Evolutionary conservation across 441 rosid species (phyloP), one percentile per base, ranked within the genome.

Genomic region (Brassica hybrid): DNA sequence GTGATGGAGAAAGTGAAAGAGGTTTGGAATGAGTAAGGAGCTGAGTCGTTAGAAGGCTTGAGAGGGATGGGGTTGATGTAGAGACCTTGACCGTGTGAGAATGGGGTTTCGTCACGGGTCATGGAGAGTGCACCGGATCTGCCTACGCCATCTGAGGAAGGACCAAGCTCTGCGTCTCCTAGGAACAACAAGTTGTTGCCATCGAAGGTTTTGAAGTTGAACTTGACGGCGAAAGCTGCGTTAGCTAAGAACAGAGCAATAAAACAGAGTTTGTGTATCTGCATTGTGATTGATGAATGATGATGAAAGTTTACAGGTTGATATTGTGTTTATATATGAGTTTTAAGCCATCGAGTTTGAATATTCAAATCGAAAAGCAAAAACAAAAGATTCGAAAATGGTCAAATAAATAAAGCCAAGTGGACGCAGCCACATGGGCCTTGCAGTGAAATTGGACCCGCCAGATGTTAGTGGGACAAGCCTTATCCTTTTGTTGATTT

Each of bases 1-100:
- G 76, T 66, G 70, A 79, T 81, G 38, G 78, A 81, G 77, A 84
- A 84, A 32, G 82, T 81, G 65, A 81, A 84, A 38, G 84, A 76
- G 16, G 83, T 79, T 54, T 61, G 13, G 17, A 83, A 84, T 5
- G 83, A 75, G 34, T 64, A 71, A 50, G 77, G 12, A 9, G 83
- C 34, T 8, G 83, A 82, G 10, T 65, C 74, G 14, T 69, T 67
- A 0, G 81, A 48, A 3, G 74, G 43, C 7, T 74, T 85, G 45
- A 68, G 62, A 5, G 75, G 78, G 71, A 85, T 74, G 57, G 70
- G 81, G 4, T 60, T 74, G 43, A 4, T 72, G 69, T 81, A 79
- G n/a, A 83, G 61, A 57, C 83, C 84, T 72, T 77, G 76, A 21
- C 84, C 84, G 0, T 71, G 30, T 48, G 85, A 79, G 57, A 79